Evolutionary conservation across 305 asterid genomes (phyloP), one percentile per base, ranked within the genome.

Genomic region (Fraxinus ornus): DNA sequence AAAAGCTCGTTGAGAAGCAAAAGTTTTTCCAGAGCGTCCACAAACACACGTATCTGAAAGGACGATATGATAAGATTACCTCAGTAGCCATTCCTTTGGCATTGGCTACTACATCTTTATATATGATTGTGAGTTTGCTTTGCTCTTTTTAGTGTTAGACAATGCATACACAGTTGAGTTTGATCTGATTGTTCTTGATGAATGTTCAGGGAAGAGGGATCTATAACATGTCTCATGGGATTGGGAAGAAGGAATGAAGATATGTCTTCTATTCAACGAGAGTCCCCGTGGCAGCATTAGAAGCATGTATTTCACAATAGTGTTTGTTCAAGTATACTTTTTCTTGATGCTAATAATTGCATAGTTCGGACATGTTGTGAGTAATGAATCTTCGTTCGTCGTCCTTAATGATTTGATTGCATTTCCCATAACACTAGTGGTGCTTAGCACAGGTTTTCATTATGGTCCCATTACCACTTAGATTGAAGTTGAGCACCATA

Each of bases 81-180:
- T 94, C 98, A 26, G 93, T 94, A 64, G 97, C 93, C 84, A 94
- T 94, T 82, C 98, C 98, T 79, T 32, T 84, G 41, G 97, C 94
- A 76, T 76, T 93, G 81, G 95, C 95, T 5, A 89, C 88, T 26
- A 36, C 97, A 68, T 87, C 89, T 13, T 64, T 88, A 24, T 92
- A 0, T 81, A 84, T 94, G 84, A 94, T 94, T 81, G 97, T 94
- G 88, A 92, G 95, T 86, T 37, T 8, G 26, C 74, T 44, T 4
- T 39, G 33, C 60, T 80, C 36, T 49, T 17, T 41, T 41, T 1
- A 21, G 76, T 66, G 33, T 76, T 78, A 37, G 30, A 19, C 57
- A 3, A 3, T 78, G 57, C 71, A 35, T 80, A 37, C 84, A 33
- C 19, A 4, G 12, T 10, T 19, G 9, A 19, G 66, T 78, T 83